Percentiles rank a stretch among this genome's conserved stretches.
These are phyloP conservation scores for Thalassiosira mediterranea DNA, from an alignment of 352 stramenopile species.

Conservation along the genomic window DNA sequence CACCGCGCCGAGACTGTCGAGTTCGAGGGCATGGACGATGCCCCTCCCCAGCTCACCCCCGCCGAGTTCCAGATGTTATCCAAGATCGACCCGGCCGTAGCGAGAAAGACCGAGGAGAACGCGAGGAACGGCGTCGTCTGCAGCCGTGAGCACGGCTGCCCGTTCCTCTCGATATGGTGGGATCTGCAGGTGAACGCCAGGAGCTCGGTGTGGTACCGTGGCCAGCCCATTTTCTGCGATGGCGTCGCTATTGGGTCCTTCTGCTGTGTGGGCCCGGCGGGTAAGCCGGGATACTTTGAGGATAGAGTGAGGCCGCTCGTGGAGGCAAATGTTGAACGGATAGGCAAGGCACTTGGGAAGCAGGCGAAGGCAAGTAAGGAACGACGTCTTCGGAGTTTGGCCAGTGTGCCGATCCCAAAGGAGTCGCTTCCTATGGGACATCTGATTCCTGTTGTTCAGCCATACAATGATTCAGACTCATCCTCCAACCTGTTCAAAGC, in stretches of 20 bases:
- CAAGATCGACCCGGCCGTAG: not conserved
- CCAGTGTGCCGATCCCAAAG: too few relatives aligned
- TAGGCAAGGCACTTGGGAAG: not conserved
- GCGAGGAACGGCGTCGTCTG: not conserved
- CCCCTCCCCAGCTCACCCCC: not conserved
- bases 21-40: not conserved
- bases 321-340: not conserved
- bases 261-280: not conserved
- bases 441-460: too few relatives aligned
- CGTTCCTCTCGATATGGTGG: not conserved
- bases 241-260: not conserved
- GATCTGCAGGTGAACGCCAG: not conserved
- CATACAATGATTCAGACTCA: too few relatives aligned
- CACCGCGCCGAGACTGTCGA: not conserved
- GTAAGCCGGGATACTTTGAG: not conserved
- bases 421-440: too few relatives aligned
- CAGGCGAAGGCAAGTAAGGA: too few relatives aligned
- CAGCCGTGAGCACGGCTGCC: not conserved
- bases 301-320: not conserved
- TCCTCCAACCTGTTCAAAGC: too few relatives aligned
- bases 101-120: not conserved
- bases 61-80: not conserved
- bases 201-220: not conserved
- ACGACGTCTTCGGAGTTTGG: too few relatives aligned
- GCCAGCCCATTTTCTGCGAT: not conserved